phyloP scores from a whole-genome alignment of 2,329 filamentous ascomycete genomes.

The Phaeosphaeria sp. region DNA sequence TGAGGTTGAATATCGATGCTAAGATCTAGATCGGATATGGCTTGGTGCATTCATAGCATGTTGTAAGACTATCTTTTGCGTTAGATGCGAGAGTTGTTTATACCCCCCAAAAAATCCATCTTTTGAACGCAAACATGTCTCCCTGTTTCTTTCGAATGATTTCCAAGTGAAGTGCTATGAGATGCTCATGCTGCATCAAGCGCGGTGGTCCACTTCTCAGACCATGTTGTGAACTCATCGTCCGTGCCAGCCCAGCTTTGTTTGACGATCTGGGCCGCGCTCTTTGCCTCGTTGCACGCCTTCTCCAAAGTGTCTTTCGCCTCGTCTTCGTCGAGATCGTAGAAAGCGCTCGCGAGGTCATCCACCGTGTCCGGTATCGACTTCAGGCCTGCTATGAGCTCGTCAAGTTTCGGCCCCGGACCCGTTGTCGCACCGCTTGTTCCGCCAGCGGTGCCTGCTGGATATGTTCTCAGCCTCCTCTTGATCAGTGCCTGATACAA shows the following conservation, averaged over 20 bases:
- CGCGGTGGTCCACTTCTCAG: constrained; percentile 61
- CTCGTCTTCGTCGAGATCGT: constrained; percentile 66
- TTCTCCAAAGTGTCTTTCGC: constrained; percentile 66
- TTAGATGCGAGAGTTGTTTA: background rate
- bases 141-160: background rate
- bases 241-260: constrained; percentile 67
- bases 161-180: background rate
- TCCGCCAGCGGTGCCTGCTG: constrained; percentile 29
- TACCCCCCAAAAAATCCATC: background rate
- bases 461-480: constrained; percentile 67
- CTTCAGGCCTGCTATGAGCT: constrained; percentile 63
- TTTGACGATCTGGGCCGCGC: constrained; percentile 62
- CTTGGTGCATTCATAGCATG: background rate
- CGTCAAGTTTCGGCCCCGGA: constrained; percentile 55
- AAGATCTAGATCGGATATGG: background rate
- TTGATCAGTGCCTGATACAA: constrained; percentile 75
- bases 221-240: constrained; percentile 83
- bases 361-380: constrained; percentile 71
- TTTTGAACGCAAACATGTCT: background rate
- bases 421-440: constrained; percentile 1
- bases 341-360: constrained; percentile 74
- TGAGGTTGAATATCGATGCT: background rate
- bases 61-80: background rate
- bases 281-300: constrained; percentile 66
- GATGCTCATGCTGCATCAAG: constrained; percentile 44